These are phyloP conservation scores for Emericellopsis terricola DNA, from an alignment of 495 filamentous ascomycete genomes.

Conservation along the genomic window DNA sequence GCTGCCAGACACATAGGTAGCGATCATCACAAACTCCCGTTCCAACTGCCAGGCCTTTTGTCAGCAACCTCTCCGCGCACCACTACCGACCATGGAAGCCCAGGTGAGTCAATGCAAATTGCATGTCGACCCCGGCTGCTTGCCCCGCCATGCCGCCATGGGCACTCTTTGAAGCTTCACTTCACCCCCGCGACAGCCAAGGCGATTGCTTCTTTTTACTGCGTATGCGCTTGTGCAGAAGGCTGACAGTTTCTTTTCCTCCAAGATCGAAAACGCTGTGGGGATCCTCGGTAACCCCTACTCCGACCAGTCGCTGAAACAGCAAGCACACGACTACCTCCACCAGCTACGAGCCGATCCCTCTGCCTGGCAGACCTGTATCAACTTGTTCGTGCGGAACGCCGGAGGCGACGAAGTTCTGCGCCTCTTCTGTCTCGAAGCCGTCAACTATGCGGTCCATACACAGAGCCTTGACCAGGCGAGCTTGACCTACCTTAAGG, in stretches of 20 bases:
- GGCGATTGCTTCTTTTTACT: neutral
- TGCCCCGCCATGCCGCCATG: slow-evolving; percentile 2
- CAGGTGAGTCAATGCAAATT: slow-evolving; percentile 2
- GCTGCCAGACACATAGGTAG: slow-evolving; percentile 3
- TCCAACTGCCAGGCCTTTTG: neutral
- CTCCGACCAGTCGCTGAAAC: slow-evolving; percentile 55
- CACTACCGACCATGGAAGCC: neutral
- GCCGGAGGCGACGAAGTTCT: slow-evolving; percentile 69
- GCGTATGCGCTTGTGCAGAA: neutral
- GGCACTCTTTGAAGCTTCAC: neutral
- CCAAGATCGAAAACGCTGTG: slow-evolving; percentile 78
- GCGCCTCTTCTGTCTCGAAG: slow-evolving; percentile 71
- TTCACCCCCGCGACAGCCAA: neutral
- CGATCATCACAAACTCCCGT: neutral
- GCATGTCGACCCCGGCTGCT: neutral
- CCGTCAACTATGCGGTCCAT: slow-evolving; percentile 81
- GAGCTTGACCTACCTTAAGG: slow-evolving; percentile 49
- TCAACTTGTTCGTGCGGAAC: slow-evolving; percentile 64
- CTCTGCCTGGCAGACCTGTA: slow-evolving; percentile 72
- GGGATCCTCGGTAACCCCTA: slow-evolving; percentile 70
- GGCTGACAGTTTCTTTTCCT: neutral
- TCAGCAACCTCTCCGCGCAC: neutral
- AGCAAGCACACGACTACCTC: slow-evolving; percentile 75
- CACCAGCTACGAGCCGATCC: slow-evolving; percentile 63
- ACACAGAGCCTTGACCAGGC: slow-evolving; percentile 46